phyloP scores from a whole-genome alignment of 108 stramenopile genomes.

The Aureococcus anophagefferens region DNA sequence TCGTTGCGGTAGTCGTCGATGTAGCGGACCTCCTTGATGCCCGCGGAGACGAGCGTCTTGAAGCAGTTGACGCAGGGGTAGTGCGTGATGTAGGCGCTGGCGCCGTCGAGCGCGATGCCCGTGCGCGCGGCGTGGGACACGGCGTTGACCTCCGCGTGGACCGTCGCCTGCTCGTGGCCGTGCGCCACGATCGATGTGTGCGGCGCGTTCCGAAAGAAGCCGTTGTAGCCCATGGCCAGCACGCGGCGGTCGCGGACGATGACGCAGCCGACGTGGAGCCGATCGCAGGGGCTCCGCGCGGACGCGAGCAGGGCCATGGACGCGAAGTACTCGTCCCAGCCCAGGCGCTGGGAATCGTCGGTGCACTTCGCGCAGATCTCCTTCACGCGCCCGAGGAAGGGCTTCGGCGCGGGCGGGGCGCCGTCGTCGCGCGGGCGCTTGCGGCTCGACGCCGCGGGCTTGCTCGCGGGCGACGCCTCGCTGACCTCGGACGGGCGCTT shows the following conservation, averaged over 20 bases:
- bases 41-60: background rate
- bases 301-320: background rate
- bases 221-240: background rate
- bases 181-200: background rate
- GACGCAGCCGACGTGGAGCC: background rate
- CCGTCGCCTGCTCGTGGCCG: background rate
- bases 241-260: background rate
- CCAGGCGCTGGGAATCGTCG: no score
- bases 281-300: background rate
- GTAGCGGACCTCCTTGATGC: background rate
- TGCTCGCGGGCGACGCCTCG: no score
- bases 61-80: background rate
- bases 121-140: background rate
- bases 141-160: background rate
- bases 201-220: background rate
- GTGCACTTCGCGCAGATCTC: no score
- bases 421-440: no score
- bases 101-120: background rate
- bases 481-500: no score
- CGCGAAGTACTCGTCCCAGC: background rate
- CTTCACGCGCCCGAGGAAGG: no score
- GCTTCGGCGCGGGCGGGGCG: no score
- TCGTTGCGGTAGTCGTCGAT: conserved; percentile 3
- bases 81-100: background rate
- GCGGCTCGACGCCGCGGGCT: no score